Evolutionary conservation across 306 rosid species (phyloP).

Genomic region (Malus asiatica): DNA sequence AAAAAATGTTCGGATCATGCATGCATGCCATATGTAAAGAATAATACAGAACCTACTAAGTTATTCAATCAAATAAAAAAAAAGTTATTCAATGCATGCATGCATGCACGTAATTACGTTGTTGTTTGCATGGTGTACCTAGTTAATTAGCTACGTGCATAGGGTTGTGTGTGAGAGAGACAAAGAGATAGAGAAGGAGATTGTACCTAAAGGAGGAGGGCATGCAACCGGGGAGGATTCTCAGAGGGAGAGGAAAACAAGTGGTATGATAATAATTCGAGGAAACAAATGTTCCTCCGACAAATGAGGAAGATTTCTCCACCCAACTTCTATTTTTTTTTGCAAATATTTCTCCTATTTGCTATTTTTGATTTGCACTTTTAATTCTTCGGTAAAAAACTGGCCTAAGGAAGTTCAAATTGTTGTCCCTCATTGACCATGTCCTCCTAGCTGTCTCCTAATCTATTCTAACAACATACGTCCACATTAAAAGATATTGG

Average conservation of each 20-base stretch:
- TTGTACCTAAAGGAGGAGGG: conserved; percentile 18
- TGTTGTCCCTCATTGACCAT: not conserved
- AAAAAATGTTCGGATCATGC: not conserved
- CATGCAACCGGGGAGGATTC: conserved; percentile 32
- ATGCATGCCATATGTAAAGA: not conserved
- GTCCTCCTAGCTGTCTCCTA: not conserved
- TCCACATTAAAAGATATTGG: not conserved
- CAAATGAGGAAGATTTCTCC: conserved; percentile 11
- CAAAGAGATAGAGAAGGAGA: not conserved
- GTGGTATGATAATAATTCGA: conserved; percentile 19
- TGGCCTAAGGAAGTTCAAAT: not conserved
- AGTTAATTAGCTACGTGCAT: not conserved
- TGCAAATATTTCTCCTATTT: not conserved
- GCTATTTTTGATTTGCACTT: conserved; percentile 6
- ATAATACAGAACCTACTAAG: not conserved
- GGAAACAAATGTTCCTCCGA: conserved; percentile 12
- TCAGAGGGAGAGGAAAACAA: conserved; percentile 23
- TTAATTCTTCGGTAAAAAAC: not conserved
- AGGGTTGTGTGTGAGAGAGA: not conserved
- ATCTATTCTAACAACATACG: not conserved
- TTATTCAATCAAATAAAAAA: not conserved
- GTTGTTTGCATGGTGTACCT: not conserved
- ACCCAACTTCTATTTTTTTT: conserved; percentile 14
- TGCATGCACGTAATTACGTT: not conserved
- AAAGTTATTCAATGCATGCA: not conserved